phyloP scores from a whole-genome alignment of 495 filamentous ascomycete species.

The Aspergillus ostianus region DNA sequence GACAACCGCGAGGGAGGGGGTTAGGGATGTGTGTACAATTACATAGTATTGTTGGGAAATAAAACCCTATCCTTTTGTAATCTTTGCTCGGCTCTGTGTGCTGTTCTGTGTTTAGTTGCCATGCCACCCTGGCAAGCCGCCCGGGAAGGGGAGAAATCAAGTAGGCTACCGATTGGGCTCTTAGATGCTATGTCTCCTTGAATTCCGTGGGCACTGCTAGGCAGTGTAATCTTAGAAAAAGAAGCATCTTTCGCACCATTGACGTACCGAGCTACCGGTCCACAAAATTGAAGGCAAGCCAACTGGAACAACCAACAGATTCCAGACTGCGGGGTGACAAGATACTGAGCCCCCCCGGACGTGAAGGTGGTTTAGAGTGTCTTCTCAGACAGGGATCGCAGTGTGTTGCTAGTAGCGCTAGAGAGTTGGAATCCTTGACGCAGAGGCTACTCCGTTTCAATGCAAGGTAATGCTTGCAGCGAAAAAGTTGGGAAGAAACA shows the following conservation, averaged over 20 bases:
- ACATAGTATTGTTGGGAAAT: slow-evolving; percentile 18
- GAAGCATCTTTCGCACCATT: background rate
- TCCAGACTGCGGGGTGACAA: background rate
- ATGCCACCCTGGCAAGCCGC: background rate
- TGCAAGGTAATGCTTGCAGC: background rate
- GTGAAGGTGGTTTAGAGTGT: background rate
- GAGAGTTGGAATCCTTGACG: background rate
- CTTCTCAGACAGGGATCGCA: background rate
- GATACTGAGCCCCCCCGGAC: background rate
- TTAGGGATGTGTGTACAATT: slow-evolving; percentile 22
- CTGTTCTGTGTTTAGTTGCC: background rate
- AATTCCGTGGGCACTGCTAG: background rate
- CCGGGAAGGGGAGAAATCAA: background rate
- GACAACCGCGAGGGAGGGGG: slow-evolving; percentile 18
- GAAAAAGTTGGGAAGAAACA: background rate
- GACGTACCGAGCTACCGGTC: background rate
- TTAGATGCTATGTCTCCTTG: background rate
- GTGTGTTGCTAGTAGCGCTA: background rate
- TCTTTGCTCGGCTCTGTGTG: background rate
- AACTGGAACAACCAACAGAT: background rate
- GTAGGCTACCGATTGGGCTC: background rate
- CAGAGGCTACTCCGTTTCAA: background rate
- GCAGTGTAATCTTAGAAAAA: background rate
- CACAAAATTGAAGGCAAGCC: background rate
- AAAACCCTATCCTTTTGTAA: slow-evolving; percentile 12